Conservation (phyloP, 306 rosid species). For the Myrica gale region DNA sequence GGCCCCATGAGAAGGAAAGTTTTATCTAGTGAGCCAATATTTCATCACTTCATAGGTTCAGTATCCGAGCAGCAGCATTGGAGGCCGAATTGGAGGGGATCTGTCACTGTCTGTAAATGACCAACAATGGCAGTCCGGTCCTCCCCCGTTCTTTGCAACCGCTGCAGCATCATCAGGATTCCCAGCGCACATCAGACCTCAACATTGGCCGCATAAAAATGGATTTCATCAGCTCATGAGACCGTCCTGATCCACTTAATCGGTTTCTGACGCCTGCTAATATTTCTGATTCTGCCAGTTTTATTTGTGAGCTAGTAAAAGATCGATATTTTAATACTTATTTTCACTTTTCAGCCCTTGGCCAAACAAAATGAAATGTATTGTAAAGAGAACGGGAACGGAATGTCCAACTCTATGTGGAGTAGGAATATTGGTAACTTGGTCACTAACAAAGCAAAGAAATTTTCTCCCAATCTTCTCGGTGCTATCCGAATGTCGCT, state of each 20-base stretch:
- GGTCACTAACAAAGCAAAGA: conserved; percentile 57
- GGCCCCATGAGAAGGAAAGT: background rate
- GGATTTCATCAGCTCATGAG: conserved; percentile 65
- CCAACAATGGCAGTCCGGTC: conserved; percentile 51
- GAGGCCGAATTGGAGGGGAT: conserved; percentile 63
- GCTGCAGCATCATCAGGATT: conserved; percentile 99
- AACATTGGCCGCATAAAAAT: conserved; percentile 66
- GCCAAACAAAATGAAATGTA: conserved; percentile 25
- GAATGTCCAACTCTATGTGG: conserved; percentile 32
- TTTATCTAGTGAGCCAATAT: background rate
- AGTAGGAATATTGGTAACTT: conserved; percentile 39
- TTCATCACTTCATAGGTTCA: conserved; percentile 22
- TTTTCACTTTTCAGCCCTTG: conserved; percentile 3
- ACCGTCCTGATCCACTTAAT: conserved; percentile 35
- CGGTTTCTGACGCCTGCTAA: conserved; percentile 23
- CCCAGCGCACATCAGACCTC: conserved; percentile 67
- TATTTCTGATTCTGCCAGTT: conserved; percentile 10
- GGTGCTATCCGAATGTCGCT: conserved; percentile 44
- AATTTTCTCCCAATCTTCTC: conserved; percentile 50
- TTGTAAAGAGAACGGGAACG: conserved; percentile 25
- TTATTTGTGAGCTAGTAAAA: conserved; percentile 36
- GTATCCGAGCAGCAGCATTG: conserved; percentile 68
- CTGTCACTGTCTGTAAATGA: conserved; percentile 54
- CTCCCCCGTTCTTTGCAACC: conserved; percentile 57
- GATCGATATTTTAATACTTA: conserved; percentile 8